Evolutionary conservation across 345 rosid species (phyloP).

Genomic region (Angophora floribunda): DNA sequence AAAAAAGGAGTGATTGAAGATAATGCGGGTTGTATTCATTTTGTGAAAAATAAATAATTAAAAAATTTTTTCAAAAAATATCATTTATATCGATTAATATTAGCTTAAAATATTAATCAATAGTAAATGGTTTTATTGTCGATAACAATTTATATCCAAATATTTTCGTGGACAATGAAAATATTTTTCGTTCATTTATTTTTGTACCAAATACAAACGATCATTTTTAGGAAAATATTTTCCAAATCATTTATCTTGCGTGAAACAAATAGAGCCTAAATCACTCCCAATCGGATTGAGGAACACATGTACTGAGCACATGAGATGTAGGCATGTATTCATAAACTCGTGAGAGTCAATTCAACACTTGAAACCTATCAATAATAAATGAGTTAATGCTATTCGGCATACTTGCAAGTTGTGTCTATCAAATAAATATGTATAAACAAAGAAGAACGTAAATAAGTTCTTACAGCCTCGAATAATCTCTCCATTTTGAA

Average conservation of each 20-base stretch:
- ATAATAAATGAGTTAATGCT: neutral
- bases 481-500: neutral
- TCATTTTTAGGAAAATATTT: neutral
- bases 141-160: neutral
- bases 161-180: rapidly evolving
- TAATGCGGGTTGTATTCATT: rapidly evolving
- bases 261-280: neutral
- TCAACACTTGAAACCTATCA: neutral
- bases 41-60: rapidly evolving
- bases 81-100: rapidly evolving
- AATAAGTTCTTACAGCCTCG: neutral
- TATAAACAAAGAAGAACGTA: neutral
- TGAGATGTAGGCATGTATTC: neutral
- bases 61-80: neutral
- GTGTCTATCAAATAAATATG: neutral
- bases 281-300: neutral
- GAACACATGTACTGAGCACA: neutral
- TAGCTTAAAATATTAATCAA: rapidly evolving
- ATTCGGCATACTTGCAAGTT: rapidly evolving
- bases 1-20: neutral
- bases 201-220: rapidly evolving
- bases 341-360: neutral
- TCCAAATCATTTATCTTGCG: neutral
- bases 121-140: too few species aligned
- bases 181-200: too few species aligned